These are phyloP conservation scores for Microdochium trichocladiopsis DNA, from an alignment of 2,329 filamentous ascomycete genomes.

Conservation along the genomic window DNA sequence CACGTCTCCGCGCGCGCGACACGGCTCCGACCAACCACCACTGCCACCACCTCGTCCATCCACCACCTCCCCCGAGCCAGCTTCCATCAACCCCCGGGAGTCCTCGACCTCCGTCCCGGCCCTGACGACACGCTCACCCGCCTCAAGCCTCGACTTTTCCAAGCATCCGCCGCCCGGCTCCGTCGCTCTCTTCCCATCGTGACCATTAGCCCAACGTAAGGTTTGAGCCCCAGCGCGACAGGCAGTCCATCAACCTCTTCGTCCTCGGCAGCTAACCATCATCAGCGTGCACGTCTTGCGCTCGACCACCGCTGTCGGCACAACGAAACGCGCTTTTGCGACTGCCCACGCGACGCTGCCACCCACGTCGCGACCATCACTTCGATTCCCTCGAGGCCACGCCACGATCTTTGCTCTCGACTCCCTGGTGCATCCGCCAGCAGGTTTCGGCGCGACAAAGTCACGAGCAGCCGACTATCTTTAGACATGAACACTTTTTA, in stretches of 20 bases:
- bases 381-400: not conserved
- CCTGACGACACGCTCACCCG: not conserved
- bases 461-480: not conserved
- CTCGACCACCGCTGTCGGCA: not conserved
- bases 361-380: not conserved
- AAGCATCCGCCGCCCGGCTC: not conserved
- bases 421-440: not conserved
- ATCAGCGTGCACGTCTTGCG: not conserved
- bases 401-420: not conserved
- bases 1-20: conserved; percentile 1
- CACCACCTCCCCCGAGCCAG: not conserved
- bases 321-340: not conserved
- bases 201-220: not conserved
- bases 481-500: conserved; percentile 6
- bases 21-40: not conserved
- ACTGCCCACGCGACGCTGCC: not conserved
- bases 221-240: conserved; percentile 2
- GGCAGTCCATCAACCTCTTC: conserved; percentile 6
- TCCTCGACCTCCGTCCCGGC: not conserved
- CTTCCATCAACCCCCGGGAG: not conserved
- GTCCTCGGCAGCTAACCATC: not conserved
- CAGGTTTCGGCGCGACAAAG: not conserved
- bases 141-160: not conserved
- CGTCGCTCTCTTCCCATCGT: not conserved
- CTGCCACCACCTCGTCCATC: not conserved